Conservation (phyloP, 1,139 yeast species). For the Nakaseomyces sp. region DNA sequence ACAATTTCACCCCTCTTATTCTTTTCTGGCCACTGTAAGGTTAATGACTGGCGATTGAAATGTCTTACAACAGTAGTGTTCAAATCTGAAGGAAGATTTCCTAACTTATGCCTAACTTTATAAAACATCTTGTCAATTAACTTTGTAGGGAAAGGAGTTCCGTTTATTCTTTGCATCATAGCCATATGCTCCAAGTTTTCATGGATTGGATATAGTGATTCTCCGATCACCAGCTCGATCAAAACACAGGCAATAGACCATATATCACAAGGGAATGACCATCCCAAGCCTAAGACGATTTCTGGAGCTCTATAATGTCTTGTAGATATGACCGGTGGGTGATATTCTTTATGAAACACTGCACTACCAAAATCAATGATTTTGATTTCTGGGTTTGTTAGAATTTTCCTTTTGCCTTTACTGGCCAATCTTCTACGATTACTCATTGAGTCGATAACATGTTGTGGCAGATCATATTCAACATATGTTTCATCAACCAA, state of each 20-base stretch:
- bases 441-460: constrained; percentile 19
- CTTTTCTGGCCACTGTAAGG: constrained; percentile 29
- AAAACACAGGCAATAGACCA: constrained; percentile 96
- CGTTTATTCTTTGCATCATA: constrained; percentile 73
- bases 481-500: constrained; percentile 50
- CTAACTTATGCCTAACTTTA: constrained; percentile 27
- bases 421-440: constrained; percentile 31
- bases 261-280: constrained; percentile 88
- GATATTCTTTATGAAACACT: constrained; percentile 87
- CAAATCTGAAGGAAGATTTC: constrained; percentile 28
- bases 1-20: constrained; percentile 25
- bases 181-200: constrained; percentile 92
- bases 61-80: constrained; percentile 28
- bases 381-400: constrained; percentile 73
- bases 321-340: constrained; percentile 84
- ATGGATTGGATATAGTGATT: constrained; percentile 88
- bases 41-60: constrained; percentile 21
- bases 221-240: constrained; percentile 90
- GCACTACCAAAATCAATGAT: constrained; percentile 96
- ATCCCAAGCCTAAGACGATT: constrained; percentile 84
- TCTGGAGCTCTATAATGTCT: constrained; percentile 98
- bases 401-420: constrained; percentile 37
- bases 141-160: constrained; percentile 28
- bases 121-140: constrained; percentile 29
- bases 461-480: constrained; percentile 23